phyloP scores from a whole-genome alignment of 208 protist species.

The Strigomonas culicis region DNA sequence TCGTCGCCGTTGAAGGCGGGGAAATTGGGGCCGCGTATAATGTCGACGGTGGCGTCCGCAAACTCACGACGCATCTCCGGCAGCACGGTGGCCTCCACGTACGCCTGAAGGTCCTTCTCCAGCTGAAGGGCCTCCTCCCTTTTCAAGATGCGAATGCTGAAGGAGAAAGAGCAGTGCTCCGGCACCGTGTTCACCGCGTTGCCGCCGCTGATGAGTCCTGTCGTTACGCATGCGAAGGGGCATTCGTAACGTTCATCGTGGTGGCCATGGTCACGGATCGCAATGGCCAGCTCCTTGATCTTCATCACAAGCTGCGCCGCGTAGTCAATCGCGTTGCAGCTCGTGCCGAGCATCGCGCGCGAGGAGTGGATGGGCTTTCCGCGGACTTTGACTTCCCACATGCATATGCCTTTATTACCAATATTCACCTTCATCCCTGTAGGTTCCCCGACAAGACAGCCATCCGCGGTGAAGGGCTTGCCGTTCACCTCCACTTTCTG shows the following conservation, averaged over 20 bases:
- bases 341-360: conserved; percentile 31
- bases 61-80: conserved; percentile 42
- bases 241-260: conserved; percentile 25
- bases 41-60: conserved; percentile 25
- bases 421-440: conserved; percentile 27
- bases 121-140: conserved; percentile 19
- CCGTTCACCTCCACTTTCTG: conserved; percentile 12
- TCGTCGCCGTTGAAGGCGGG: conserved; percentile 25
- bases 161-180: conserved; percentile 35
- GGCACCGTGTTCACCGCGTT: conserved; percentile 55
- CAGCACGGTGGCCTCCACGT: conserved; percentile 29
- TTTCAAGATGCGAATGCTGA: conserved; percentile 37
- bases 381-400: conserved; percentile 28
- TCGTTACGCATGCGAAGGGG: conserved; percentile 24
- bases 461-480: conserved; percentile 28
- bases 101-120: conserved; percentile 23
- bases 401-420: conserved; percentile 27
- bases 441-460: conserved; percentile 40
- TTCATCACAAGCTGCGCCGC: conserved; percentile 38
- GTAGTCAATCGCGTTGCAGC: conserved; percentile 39
- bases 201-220: conserved; percentile 35
- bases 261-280: conserved; percentile 16
- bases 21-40: conserved; percentile 12
- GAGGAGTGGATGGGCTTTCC: conserved; percentile 53
- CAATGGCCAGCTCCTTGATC: conserved; percentile 25